A percentile compares a stretch with the other conserved stretches of the same genome.
phyloP scores from a whole-genome alignment of 345 rosid species.

The Rhodomyrtus tomentosa region DNA sequence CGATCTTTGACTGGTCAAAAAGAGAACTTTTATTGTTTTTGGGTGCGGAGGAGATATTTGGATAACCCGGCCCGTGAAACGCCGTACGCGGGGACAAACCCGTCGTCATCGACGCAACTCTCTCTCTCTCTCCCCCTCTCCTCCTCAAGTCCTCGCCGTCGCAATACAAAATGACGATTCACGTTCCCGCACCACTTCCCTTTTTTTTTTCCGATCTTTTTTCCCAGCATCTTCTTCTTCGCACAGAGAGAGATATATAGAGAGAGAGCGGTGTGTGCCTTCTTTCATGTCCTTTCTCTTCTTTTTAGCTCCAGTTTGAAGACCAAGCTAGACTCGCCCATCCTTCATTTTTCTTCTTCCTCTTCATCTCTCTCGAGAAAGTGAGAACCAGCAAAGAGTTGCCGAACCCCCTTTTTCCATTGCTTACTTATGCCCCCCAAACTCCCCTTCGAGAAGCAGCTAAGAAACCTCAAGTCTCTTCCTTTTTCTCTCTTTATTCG shows the following conservation, averaged over 20 bases:
- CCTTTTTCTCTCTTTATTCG: neutral
- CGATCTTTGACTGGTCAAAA: neutral
- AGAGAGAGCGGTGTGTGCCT: neutral
- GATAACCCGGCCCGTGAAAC: neutral
- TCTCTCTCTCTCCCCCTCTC: neutral
- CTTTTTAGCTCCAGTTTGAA: neutral
- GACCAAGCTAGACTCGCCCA: neutral
- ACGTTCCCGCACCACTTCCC: neutral
- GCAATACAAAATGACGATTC: neutral
- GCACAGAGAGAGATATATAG: neutral
- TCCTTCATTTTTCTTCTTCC: neutral
- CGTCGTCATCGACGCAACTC: neutral
- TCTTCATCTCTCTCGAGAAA: neutral
- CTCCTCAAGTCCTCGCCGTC: neutral
- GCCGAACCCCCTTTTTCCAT: neutral
- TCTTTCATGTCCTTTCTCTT: slow-evolving; percentile 17
- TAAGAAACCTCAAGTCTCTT: neutral
- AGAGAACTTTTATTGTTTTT: neutral
- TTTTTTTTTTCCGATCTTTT: no score
- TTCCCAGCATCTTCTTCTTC: neutral
- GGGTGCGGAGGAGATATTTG: neutral
- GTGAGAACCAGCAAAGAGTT: neutral
- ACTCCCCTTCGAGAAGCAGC: neutral
- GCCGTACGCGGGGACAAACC: neutral
- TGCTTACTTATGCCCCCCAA: neutral